These are phyloP conservation scores for Poronia punctata DNA, from an alignment of 495 filamentous ascomycete species.

Conservation along the genomic window DNA sequence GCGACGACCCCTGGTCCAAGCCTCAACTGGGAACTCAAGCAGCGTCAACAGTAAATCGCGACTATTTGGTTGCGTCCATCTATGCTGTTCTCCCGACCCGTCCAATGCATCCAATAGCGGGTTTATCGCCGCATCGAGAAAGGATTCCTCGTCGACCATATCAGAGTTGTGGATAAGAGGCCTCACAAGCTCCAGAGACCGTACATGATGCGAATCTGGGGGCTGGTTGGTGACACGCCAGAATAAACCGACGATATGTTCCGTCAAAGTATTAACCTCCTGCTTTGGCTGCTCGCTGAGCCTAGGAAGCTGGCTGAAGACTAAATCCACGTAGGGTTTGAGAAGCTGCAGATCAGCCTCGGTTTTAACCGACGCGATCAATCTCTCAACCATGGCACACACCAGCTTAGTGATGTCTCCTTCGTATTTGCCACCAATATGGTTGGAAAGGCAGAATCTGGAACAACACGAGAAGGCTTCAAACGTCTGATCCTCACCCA, in stretches of 20 bases:
- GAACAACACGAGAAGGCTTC: conserved; percentile 37
- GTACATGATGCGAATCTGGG: not conserved
- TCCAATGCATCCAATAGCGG: conserved; percentile 18
- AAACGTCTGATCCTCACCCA: conserved; percentile 23
- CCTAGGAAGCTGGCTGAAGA: conserved; percentile 19
- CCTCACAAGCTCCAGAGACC: conserved; percentile 6
- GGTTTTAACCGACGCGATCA: conserved; percentile 12
- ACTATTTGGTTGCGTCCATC: conserved; percentile 20
- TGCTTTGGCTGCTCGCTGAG: conserved; percentile 16
- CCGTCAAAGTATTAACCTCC: conserved; percentile 9
- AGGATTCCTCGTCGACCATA: conserved; percentile 21
- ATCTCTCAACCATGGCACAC: conserved; percentile 28
- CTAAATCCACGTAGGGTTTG: conserved; percentile 15
- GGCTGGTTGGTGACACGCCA: conserved; percentile 12
- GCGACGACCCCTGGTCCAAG: conserved; percentile 27
- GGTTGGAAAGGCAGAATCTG: conserved; percentile 29
- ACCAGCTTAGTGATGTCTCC: conserved; percentile 24
- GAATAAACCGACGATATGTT: conserved; percentile 19
- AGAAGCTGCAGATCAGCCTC: conserved; percentile 7
- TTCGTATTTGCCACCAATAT: conserved; percentile 28
- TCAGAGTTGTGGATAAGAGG: conserved; percentile 18
- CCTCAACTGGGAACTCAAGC: conserved; percentile 16
- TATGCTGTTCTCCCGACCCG: conserved; percentile 10
- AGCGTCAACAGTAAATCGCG: conserved; percentile 10
- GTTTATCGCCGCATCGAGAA: conserved; percentile 20